Evolutionary conservation across 2,329 filamentous ascomycete species (phyloP).

Genomic region (Neophaeococcomyces mojaviensis): DNA sequence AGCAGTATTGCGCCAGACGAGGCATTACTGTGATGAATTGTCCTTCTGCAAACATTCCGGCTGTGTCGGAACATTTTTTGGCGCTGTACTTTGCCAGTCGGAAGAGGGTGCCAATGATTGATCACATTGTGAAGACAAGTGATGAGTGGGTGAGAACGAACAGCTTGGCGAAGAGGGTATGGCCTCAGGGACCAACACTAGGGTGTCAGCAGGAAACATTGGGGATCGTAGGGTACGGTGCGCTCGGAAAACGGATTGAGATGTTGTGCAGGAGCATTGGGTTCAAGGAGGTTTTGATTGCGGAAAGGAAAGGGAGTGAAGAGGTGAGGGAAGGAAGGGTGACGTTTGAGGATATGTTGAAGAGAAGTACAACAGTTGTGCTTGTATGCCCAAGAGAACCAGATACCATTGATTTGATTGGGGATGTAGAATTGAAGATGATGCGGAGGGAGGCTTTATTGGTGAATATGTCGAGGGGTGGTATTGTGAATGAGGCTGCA

Average conservation of each 20-base stretch:
- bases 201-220: constrained; percentile 43
- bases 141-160: constrained; percentile 36
- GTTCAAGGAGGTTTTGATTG: constrained; percentile 41
- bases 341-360: constrained; percentile 27
- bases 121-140: constrained; percentile 27
- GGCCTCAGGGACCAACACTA: constrained; percentile 31
- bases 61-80: constrained; percentile 45
- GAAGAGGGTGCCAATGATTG: constrained; percentile 33
- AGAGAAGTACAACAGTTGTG: constrained; percentile 27
- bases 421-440: constrained; percentile 33
- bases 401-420: constrained; percentile 30
- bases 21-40: constrained; percentile 42
- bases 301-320: constrained; percentile 37
- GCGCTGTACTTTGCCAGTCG: constrained; percentile 43
- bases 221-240: constrained; percentile 45
- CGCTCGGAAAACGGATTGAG: constrained; percentile 41
- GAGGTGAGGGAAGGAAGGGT: constrained; percentile 10
- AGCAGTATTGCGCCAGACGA: constrained; percentile 35
- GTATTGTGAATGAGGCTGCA: constrained; percentile 45
- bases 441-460: constrained; percentile 41
- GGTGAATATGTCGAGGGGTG: constrained; percentile 45
- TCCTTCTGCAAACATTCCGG: constrained; percentile 41
- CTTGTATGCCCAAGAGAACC: constrained; percentile 27
- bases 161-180: constrained; percentile 27
- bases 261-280: constrained; percentile 38